Evolutionary conservation across 2,329 filamentous ascomycete species (phyloP).

Genomic region (Neopestalotiopsis sp.): DNA sequence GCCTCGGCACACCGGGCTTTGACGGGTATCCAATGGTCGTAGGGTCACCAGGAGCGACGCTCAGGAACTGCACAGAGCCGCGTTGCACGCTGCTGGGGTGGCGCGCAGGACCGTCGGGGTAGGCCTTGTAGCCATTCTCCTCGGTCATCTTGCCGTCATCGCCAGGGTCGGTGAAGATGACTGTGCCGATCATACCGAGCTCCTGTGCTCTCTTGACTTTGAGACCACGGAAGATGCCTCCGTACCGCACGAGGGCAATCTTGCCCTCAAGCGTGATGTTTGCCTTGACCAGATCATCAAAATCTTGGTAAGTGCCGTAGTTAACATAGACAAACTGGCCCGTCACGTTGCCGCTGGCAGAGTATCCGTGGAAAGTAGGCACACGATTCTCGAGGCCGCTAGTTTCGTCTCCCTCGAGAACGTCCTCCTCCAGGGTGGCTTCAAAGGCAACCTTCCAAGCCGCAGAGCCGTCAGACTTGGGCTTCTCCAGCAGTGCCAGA

Average conservation of each 20-base stretch:
- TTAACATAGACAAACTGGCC: constrained; percentile 88
- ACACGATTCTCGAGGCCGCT: constrained; percentile 74
- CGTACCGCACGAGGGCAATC: constrained; percentile 87
- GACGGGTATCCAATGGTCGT: constrained; percentile 95
- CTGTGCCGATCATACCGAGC: constrained; percentile 82
- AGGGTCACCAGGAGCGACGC: constrained; percentile 73
- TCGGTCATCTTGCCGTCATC: constrained; percentile 85
- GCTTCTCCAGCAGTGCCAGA: constrained; percentile 67
- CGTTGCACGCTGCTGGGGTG: constrained; percentile 90
- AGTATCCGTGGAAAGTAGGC: constrained; percentile 95
- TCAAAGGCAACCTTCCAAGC: constrained; percentile 73
- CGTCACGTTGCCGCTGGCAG: constrained; percentile 89
- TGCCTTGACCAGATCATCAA: constrained; percentile 77
- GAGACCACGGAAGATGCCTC: constrained; percentile 83
- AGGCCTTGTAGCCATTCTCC: constrained; percentile 77
- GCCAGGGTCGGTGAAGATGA: constrained; percentile 88
- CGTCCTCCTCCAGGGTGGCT: constrained; percentile 82
- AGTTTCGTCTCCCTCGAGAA: constrained; percentile 82
- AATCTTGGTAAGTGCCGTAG: constrained; percentile 87
- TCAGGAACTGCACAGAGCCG: constrained; percentile 84
- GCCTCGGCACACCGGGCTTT: constrained; percentile 83
- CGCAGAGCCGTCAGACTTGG: constrained; percentile 33
- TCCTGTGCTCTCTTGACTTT: constrained; percentile 94
- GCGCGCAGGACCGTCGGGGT: constrained; percentile 85
- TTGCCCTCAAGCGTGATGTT: constrained; percentile 82